These are phyloP conservation scores for Plectosphaerella plurivora DNA, from an alignment of 2,329 filamentous ascomycete genomes.

Conservation along the genomic window DNA sequence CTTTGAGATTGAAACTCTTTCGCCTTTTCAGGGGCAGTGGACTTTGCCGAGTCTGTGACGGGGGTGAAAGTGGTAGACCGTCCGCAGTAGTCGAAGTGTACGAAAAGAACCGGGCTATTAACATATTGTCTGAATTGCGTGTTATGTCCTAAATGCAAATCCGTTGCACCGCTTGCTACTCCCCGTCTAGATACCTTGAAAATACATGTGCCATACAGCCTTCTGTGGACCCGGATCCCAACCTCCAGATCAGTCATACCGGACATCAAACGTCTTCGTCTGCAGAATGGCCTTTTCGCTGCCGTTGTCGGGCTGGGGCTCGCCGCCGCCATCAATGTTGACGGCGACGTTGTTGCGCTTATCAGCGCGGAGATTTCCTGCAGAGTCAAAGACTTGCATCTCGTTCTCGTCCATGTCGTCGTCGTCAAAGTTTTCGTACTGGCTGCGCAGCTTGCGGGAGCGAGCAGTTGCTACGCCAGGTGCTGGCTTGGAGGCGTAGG, in stretches of 20 bases:
- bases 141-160: too few relatives aligned
- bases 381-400: constrained; percentile 3
- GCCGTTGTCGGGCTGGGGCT: constrained; percentile 13
- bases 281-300: constrained; percentile 20
- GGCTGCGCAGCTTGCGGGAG: constrained; percentile 1
- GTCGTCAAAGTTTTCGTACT: constrained; percentile 8
- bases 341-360: constrained; percentile 4
- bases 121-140: too few relatives aligned
- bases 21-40: too few relatives aligned
- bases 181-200: too few relatives aligned
- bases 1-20: too few relatives aligned
- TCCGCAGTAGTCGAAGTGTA: too few relatives aligned
- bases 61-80: too few relatives aligned
- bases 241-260: neutral
- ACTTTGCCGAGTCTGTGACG: too few relatives aligned
- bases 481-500: neutral
- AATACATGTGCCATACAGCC: too few relatives aligned
- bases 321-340: constrained; percentile 1
- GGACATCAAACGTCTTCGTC: constrained; percentile 16
- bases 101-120: too few relatives aligned
- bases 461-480: neutral
- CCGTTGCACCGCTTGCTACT: too few relatives aligned
- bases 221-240: too few relatives aligned
- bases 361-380: constrained; percentile 3
- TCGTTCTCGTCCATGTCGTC: constrained; percentile 4